Base-by-base conservation (phyloP, 2,329 filamentous ascomycete genomes). In the Microthyrium microscopicum region DNA sequence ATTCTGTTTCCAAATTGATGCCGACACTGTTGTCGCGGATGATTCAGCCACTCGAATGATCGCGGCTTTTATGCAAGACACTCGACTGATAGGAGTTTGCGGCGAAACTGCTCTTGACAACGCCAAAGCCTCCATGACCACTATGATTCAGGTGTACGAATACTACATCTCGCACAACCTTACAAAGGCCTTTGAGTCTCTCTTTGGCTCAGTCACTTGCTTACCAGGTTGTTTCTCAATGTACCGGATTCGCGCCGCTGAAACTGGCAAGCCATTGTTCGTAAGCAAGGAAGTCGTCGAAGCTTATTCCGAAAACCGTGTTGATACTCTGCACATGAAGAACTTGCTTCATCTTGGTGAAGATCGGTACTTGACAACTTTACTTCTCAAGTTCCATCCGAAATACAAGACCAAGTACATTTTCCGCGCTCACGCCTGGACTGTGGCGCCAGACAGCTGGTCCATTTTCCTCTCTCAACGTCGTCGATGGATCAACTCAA, bases 71-170 rank as follows among this genome's bases (percentile, higher is more conserved):
- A 57, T 94, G 27, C 73, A 89, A 47, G 89, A 98, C 52, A 93
- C 85, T 18, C 77, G 82, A 36, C 65, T 95, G n/a, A 87, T 94
- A 48, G 89, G 79, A 35, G 73, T 89, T 31, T 98, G 89, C 50
- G 89, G 89, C 58, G 89, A 98, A 58, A 98, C 89, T 1, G 79
- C 79, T 12, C 66, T 98, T 30, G 85, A 77, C 41, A 98, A 98
- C 51, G 80, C 84, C 39, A 94, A 94, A 56, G 69, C 78, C 5
- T 94, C 87, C 1, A 83, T 91, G 50, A 73, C 92, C 44, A 98
- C 89, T 33, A 95, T 95, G 87, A 98, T 98, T 53, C 89, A 98
- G 58, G 87, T 98, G 21, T 98, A 95, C 65, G 87, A 98, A 58
- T 98, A 98, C 67, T 98, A 85, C 63, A 98, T 98, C 49, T 95